Base-by-base conservation (phyloP, 805 yeast genomes). In the Starmerella sp. region DNA sequence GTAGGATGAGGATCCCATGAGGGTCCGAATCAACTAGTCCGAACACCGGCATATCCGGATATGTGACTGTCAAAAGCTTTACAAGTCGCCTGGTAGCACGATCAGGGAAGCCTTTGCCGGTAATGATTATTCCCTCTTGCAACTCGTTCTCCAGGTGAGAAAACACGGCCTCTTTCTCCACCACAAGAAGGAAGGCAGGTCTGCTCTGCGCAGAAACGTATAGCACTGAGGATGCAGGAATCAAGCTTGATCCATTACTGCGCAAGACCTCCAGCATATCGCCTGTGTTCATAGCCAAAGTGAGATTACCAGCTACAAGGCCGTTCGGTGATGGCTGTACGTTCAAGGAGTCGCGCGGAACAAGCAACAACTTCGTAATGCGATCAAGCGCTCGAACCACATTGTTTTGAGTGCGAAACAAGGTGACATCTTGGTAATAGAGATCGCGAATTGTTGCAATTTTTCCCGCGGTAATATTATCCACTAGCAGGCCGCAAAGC, bases 71-170 rank as follows among this genome's bases (percentile, higher is more conserved):
- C 11, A 77, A 51, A 2, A 59, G 57, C 5, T 57, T 47, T 8
- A 80, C 58, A 54, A 82, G 74, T 29, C 63, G 58, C 48, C 74
- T 70, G 0, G 87, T 81, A 6, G 76, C 66, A 11, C 71, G 62
- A 63, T 83, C 89, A 0, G 89, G 87, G 61, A 73, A 82, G 5
- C 89, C 89, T 63, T 78, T 79, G 0, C 85, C 87, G 0, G 86
- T 81, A 5, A 82, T 60, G 0, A 78, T 37, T 10, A 76, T 57
- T 11, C 63, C 63, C 22, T 62, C 57, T 9, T 58, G 47, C 9
- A 67, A 52, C 7, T 55, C 54, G 3, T 54, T 53, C 36, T 66
- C 64, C 8, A 73, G 56, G 14, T 68, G 67, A 15, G 71, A 58
- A 51, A 76, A 71, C 4, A 73, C 72, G 1, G 79, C 70, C 57